Evolutionary conservation across 1,284 basidiomycete species (phyloP).

Genomic region (Leccinum fallax): DNA sequence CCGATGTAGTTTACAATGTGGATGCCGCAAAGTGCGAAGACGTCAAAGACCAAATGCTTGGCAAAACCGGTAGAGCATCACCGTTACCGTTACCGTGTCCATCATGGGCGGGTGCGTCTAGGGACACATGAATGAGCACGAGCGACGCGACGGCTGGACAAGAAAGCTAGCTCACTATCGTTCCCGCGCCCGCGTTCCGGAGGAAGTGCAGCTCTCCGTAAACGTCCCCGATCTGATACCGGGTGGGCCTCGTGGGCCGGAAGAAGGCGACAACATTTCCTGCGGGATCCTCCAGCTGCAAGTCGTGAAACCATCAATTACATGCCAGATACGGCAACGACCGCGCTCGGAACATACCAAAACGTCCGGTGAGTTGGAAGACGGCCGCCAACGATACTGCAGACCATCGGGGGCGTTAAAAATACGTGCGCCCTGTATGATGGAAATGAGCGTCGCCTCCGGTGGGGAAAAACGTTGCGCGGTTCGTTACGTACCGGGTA

Average conservation of each 20-base stretch:
- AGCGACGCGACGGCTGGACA: slow-evolving; percentile 18
- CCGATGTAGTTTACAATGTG: slow-evolving; percentile 38
- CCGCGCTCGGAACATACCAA: slow-evolving; percentile 49
- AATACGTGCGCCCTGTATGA: slow-evolving; percentile 56
- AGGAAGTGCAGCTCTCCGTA: slow-evolving; percentile 81
- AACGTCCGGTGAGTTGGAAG: slow-evolving; percentile 56
- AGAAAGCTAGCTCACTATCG: slow-evolving; percentile 57
- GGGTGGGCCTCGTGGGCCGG: slow-evolving; percentile 70
- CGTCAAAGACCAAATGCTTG: slow-evolving; percentile 64
- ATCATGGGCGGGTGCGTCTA: slow-evolving; percentile 85
- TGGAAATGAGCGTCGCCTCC: slow-evolving; percentile 19
- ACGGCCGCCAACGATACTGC: slow-evolving; percentile 75
- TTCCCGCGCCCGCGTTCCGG: slow-evolving; percentile 73
- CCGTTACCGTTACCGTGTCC: slow-evolving; percentile 81
- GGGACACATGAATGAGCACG: slow-evolving; percentile 25
- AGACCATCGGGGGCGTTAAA: slow-evolving; percentile 83
- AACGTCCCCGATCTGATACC: slow-evolving; percentile 82
- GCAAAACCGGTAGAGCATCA: slow-evolving; percentile 81
- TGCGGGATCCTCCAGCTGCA: slow-evolving; percentile 70
- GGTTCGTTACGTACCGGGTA: slow-evolving; percentile 48
- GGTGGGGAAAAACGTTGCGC: neutral
- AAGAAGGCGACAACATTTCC: slow-evolving; percentile 74
- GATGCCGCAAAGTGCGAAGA: slow-evolving; percentile 24
- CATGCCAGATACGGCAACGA: slow-evolving; percentile 20
- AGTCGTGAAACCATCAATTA: slow-evolving; percentile 14